These are phyloP conservation scores for Ambrosia artemisiifolia DNA, from an alignment of 129 eudicot genomes.

Conservation along the genomic window DNA sequence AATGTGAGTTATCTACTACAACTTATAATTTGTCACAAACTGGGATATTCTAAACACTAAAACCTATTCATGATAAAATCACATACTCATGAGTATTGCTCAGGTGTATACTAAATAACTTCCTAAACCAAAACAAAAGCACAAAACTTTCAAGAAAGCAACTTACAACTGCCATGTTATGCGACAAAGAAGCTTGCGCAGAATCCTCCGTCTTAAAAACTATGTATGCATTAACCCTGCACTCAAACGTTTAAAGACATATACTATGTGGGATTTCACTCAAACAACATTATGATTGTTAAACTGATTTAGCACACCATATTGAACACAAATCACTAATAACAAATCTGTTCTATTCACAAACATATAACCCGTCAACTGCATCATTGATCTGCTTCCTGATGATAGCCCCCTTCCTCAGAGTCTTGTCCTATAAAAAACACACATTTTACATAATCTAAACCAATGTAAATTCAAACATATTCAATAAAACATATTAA, in stretches of 20 bases:
- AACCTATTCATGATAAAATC: not conserved
- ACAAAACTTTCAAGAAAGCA: not conserved
- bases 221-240: slow-evolving; percentile 90
- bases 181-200: slow-evolving; percentile 81
- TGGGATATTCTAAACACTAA: no score
- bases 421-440: slow-evolving; percentile 64
- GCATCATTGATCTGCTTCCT: slow-evolving; percentile 75
- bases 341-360: no score
- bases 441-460: not conserved
- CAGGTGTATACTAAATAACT: not conserved
- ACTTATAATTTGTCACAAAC: no score
- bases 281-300: no score
- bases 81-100: not conserved
- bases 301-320: not conserved
- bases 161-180: slow-evolving; percentile 96
- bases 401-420: slow-evolving; percentile 85
- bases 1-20: no score
- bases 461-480: not conserved
- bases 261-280: no score
- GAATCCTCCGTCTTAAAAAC: slow-evolving; percentile 80
- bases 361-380: slow-evolving; percentile 70
- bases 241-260: slow-evolving; percentile 16
- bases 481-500: not conserved
- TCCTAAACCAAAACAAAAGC: not conserved
- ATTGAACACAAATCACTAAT: not conserved